Conservation (phyloP, 441 rosid genomes). For the Populus tomentosa region DNA sequence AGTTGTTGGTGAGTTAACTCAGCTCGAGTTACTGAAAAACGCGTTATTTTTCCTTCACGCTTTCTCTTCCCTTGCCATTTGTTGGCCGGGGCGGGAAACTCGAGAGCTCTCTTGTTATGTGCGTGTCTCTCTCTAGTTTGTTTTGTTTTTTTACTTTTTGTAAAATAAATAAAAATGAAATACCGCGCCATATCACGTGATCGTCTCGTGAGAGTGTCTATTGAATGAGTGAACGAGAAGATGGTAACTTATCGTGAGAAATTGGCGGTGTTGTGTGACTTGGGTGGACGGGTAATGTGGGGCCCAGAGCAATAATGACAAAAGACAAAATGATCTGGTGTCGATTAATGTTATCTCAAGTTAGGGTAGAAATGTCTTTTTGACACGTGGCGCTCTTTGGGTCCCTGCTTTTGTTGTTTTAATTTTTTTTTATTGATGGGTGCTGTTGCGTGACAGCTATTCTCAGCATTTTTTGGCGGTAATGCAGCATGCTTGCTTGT, state of each 20-base stretch:
- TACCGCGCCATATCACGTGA: neutral
- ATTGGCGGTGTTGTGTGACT: neutral
- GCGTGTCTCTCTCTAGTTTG: neutral
- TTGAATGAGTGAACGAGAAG: neutral
- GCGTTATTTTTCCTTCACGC: neutral
- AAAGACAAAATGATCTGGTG: neutral
- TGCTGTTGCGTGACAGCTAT: neutral
- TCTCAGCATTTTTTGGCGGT: neutral
- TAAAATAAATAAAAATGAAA: neutral
- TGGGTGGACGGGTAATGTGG: slow-evolving; percentile 12
- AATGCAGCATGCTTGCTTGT: neutral
- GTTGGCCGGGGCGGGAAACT: slow-evolving; percentile 26
- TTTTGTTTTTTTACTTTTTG: neutral
- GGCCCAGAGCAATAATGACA: neutral
- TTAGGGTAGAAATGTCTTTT: no score
- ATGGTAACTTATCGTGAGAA: neutral
- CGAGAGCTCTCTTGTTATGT: neutral
- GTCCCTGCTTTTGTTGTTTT: neutral
- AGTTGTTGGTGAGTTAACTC: slow-evolving; percentile 65
- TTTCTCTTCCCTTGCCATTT: slow-evolving; percentile 22
- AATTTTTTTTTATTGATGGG: neutral
- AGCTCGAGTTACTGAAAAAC: slow-evolving; percentile 22
- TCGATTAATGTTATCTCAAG: neutral
- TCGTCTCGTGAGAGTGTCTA: slow-evolving; percentile 13
- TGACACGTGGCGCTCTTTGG: neutral